phyloP scores from a whole-genome alignment of 805 yeast species.

The Yamadazyma olivae region DNA sequence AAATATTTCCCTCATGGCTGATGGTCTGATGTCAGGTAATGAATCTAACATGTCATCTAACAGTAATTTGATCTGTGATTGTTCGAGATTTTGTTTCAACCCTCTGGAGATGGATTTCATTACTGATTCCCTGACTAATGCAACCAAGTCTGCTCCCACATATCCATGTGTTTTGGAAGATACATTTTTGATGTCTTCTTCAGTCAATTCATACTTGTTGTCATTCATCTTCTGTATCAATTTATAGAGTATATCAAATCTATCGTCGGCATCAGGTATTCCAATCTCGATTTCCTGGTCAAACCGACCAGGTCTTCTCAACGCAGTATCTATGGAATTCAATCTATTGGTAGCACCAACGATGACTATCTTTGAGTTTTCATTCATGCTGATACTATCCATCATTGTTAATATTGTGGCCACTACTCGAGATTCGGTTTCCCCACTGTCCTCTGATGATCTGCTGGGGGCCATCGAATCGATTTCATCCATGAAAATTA shows the following conservation, averaged over 20 bases:
- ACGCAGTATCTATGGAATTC: conserved; percentile 63
- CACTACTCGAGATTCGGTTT: conserved; percentile 85
- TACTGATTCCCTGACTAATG: conserved; percentile 84
- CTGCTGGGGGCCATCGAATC: conserved; percentile 89
- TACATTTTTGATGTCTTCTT: conserved; percentile 54
- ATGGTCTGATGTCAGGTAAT: conserved; percentile 78
- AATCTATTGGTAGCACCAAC: conserved; percentile 77
- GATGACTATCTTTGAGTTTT: conserved; percentile 60
- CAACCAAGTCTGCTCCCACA: conserved; percentile 94
- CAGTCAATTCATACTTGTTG: conserved; percentile 44
- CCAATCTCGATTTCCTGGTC: conserved; percentile 90
- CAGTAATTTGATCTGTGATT: conserved; percentile 43
- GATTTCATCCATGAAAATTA: conserved; percentile 87
- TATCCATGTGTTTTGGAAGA: conserved; percentile 91
- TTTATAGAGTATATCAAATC: conserved; percentile 67
- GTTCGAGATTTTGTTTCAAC: conserved; percentile 24
- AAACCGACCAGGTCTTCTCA: conserved; percentile 84
- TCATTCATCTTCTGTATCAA: conserved; percentile 54
- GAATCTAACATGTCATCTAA: conserved; percentile 66
- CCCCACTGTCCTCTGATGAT: conserved; percentile 82
- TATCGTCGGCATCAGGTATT: conserved; percentile 82
- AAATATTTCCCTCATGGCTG: conserved; percentile 95
- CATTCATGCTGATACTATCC: conserved; percentile 77
- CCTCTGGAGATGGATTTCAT: conserved; percentile 75
- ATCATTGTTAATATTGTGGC: conserved; percentile 80